phyloP scores from a whole-genome alignment of 2,329 filamentous ascomycete species.

The Calycina herbarum region DNA sequence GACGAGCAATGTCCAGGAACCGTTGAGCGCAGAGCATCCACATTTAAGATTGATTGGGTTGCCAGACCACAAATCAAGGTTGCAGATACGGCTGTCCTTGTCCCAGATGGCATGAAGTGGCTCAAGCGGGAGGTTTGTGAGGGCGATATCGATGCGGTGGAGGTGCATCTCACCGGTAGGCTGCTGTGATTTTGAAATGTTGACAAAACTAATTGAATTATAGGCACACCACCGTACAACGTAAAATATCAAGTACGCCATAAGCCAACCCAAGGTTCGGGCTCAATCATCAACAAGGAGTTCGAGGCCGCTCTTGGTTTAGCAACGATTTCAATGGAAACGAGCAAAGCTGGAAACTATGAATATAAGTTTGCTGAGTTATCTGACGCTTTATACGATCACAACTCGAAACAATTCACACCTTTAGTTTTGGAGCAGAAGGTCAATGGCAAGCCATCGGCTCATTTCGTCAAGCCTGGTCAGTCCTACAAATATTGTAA shows the following conservation, averaged over 20 bases:
- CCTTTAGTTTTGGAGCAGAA: slow-evolving; percentile 75
- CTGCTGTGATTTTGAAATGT: slow-evolving; percentile 14
- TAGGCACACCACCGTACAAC: slow-evolving; percentile 77
- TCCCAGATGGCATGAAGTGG: slow-evolving; percentile 54
- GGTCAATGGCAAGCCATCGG: slow-evolving; percentile 81
- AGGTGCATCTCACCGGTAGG: slow-evolving; percentile 75
- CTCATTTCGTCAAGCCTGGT: slow-evolving; percentile 79
- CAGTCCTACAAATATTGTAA: slow-evolving; percentile 96
- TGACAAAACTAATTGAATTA: slow-evolving; percentile 17
- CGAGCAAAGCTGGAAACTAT: slow-evolving; percentile 76
- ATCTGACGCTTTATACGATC: slow-evolving; percentile 82
- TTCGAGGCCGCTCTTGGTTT: slow-evolving; percentile 76
- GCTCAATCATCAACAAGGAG: slow-evolving; percentile 65
- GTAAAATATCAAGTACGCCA: slow-evolving; percentile 79
- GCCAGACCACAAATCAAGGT: slow-evolving; percentile 72
- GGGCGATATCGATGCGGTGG: slow-evolving; percentile 87
- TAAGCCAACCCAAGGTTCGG: slow-evolving; percentile 65
- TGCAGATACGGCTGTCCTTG: slow-evolving; percentile 63
- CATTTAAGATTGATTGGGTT: slow-evolving; percentile 83
- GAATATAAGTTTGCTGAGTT: slow-evolving; percentile 83
- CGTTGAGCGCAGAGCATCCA: slow-evolving; percentile 71
- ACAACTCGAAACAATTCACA: slow-evolving; percentile 63
- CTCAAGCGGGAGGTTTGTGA: slow-evolving; percentile 86
- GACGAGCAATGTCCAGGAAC: slow-evolving; percentile 82
- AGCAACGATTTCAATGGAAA: slow-evolving; percentile 83